These are phyloP conservation scores for Klebsormidium nitens DNA, from an alignment of 139 green algal species.

Conservation along the genomic window DNA sequence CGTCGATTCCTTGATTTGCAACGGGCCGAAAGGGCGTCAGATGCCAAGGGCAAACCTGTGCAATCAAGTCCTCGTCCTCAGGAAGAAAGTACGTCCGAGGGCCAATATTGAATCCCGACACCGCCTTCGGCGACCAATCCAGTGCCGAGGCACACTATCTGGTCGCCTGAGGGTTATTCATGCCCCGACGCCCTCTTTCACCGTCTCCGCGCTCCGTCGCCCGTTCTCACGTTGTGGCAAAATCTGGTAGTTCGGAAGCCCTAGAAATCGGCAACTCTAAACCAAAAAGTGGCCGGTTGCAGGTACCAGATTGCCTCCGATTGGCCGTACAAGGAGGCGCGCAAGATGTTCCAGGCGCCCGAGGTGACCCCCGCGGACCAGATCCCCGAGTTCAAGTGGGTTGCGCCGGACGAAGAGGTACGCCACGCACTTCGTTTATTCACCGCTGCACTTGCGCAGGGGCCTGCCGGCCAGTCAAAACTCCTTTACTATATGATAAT, in stretches of 20 bases:
- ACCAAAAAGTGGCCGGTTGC: neutral
- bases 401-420: conserved; percentile 73
- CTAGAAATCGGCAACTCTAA: neutral
- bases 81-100: too few relatives aligned
- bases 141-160: neutral
- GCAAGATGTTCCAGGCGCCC: conserved; percentile 68
- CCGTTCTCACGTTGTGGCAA: neutral
- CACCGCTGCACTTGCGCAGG: neutral
- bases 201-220: neutral
- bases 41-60: too few relatives aligned
- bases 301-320: conserved; percentile 75
- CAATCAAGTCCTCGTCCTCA: too few relatives aligned
- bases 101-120: too few relatives aligned
- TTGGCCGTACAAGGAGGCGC: conserved; percentile 79
- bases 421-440: neutral
- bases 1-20: too few relatives aligned
- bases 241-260: neutral
- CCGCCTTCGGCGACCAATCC: neutral
- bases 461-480: neutral
- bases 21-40: too few relatives aligned
- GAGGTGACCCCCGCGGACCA: conserved; percentile 43
- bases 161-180: neutral
- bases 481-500: neutral
- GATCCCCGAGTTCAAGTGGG: conserved; percentile 67
- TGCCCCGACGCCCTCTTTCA: too few relatives aligned